Conservation (phyloP, 129 eudicot species). For the Flaveria bidentis region DNA sequence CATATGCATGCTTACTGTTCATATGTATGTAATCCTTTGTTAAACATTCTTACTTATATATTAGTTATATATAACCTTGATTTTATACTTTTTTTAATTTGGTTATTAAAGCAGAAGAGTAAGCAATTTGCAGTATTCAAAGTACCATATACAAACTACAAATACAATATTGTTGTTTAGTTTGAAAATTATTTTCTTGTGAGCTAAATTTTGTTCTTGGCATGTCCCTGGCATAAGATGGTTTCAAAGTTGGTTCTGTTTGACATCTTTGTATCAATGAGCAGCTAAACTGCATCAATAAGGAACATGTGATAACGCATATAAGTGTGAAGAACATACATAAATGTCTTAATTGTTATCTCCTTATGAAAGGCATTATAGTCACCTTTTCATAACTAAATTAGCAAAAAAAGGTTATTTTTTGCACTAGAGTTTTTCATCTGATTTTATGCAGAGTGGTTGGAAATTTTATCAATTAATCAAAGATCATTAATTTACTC, state of each 20-base stretch:
- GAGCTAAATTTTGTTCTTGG: no score
- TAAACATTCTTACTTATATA: not conserved
- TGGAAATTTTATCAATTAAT: not conserved
- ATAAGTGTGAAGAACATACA: not conserved
- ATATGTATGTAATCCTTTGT: not conserved
- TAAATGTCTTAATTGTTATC: not conserved
- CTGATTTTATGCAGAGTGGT: not conserved
- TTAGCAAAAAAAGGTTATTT: no score
- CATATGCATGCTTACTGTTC: not conserved
- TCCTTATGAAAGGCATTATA: not conserved
- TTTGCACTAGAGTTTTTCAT: not conserved
- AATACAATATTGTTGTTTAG: not conserved
- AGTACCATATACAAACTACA: no score
- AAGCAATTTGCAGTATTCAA: not conserved
- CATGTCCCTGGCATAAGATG: not conserved
- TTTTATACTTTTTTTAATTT: not conserved
- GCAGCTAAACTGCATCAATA: no score
- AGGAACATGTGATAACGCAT: not conserved
- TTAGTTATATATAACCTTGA: not conserved
- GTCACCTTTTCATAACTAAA: not conserved
- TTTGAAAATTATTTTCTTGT: not conserved
- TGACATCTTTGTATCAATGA: no score
- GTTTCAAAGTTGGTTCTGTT: not conserved
- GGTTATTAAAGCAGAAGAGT: not conserved
- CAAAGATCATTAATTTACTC: not conserved